phyloP scores from a whole-genome alignment of 192 early-diverging fungal genomes.

The Rhizophagus prolifer region DNA sequence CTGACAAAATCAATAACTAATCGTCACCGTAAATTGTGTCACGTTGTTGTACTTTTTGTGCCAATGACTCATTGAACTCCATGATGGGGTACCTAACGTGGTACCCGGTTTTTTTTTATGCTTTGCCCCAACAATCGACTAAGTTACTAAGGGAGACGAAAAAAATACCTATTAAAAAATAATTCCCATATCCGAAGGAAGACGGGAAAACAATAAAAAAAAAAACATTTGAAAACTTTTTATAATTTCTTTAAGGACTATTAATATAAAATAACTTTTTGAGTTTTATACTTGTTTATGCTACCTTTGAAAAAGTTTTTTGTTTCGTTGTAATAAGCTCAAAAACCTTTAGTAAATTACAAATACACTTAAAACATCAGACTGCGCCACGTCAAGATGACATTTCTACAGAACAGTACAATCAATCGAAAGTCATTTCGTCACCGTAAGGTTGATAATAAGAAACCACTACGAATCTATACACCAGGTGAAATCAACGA shows the following conservation, averaged over 20 bases:
- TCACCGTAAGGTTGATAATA: conserved; percentile 85
- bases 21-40: conserved; percentile 3
- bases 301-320: neutral
- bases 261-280: neutral
- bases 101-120: conserved; percentile 16
- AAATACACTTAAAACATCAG: conserved; percentile 9
- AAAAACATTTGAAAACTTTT: neutral
- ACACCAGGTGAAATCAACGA: conserved; percentile 80
- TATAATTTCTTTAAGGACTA: neutral
- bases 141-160: neutral
- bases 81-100: neutral
- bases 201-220: neutral
- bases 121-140: neutral
- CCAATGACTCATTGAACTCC: conserved; percentile 2
- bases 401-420: neutral
- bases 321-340: neutral
- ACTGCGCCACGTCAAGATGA: conserved; percentile 26
- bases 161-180: conserved; percentile 12
- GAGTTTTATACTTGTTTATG: neutral
- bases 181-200: conserved; percentile 5
- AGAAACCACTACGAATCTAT: conserved; percentile 79
- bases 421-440: conserved; percentile 52
- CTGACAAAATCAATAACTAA: neutral
- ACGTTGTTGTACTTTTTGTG: conserved; percentile 1
- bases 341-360: conserved; percentile 9